phyloP scores from a whole-genome alignment of 805 yeast species.

The Barnettozyma pratensis region DNA sequence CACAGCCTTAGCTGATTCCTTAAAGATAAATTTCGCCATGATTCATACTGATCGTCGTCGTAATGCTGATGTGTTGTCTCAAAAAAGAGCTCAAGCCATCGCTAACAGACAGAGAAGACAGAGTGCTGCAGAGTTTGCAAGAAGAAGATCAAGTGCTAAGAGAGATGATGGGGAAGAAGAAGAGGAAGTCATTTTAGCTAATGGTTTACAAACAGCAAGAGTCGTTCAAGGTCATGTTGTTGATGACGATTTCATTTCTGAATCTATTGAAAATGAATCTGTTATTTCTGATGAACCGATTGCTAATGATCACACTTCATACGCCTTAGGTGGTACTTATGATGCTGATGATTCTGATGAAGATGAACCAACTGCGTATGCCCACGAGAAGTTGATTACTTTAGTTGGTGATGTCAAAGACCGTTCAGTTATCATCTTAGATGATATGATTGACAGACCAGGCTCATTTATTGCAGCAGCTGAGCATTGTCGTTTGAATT shows the following conservation, averaged over 20 bases:
- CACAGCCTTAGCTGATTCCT: slow-evolving; percentile 94
- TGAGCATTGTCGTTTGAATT: slow-evolving; percentile 90
- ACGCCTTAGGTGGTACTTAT: slow-evolving; percentile 75
- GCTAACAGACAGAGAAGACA: slow-evolving; percentile 35
- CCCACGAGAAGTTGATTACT: slow-evolving; percentile 80
- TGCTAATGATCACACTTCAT: slow-evolving; percentile 30
- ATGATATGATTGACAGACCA: slow-evolving; percentile 97
- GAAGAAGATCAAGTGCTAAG: slow-evolving; percentile 39
- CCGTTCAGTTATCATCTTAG: slow-evolving; percentile 88
- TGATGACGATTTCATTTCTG: slow-evolving; percentile 64
- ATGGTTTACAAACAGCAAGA: slow-evolving; percentile 91
- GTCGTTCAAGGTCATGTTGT: slow-evolving; percentile 96
- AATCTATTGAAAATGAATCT: slow-evolving; percentile 28
- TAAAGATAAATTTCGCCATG: slow-evolving; percentile 97
- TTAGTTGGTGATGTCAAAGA: slow-evolving; percentile 93
- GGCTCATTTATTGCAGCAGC: slow-evolving; percentile 95
- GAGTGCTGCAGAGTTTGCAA: slow-evolving; percentile 35
- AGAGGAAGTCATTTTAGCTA: slow-evolving; percentile 63
- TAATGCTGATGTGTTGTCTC: slow-evolving; percentile 55
- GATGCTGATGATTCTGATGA: slow-evolving; percentile 86
- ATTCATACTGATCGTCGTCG: slow-evolving; percentile 97
- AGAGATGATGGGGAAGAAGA: slow-evolving; percentile 49
- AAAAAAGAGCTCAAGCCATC: slow-evolving; percentile 26
- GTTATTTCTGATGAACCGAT: slow-evolving; percentile 25
- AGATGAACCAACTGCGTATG: slow-evolving; percentile 47